phyloP scores from a whole-genome alignment of 1,284 basidiomycete species.

The Puccinia novopanici region DNA sequence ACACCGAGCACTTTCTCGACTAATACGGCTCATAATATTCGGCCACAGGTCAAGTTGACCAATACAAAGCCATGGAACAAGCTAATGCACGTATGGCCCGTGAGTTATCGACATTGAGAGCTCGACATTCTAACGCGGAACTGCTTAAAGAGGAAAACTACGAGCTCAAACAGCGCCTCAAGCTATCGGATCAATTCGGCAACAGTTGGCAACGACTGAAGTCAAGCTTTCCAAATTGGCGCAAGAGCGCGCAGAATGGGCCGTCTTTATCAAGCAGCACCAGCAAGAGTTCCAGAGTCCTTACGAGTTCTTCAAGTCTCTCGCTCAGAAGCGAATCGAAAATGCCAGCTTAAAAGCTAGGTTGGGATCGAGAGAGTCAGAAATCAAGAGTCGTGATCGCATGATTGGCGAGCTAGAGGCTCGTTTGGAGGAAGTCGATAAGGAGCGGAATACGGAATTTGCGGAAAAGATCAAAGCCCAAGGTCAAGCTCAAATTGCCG shows the following conservation, averaged over 20 bases:
- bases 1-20: background rate
- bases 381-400: constrained; percentile 46
- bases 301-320: constrained; percentile 32
- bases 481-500: constrained; percentile 24
- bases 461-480: constrained; percentile 30
- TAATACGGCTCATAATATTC: background rate
- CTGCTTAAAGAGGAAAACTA: constrained; percentile 49
- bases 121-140: constrained; percentile 33
- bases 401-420: constrained; percentile 41
- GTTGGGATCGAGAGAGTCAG: constrained; percentile 36
- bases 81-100: constrained; percentile 30
- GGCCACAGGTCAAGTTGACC: constrained; percentile 35
- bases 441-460: constrained; percentile 31
- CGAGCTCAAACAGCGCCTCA: constrained; percentile 16
- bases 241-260: constrained; percentile 42
- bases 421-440: constrained; percentile 41
- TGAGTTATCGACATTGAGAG: constrained; percentile 1
- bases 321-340: constrained; percentile 30
- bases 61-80: constrained; percentile 40
- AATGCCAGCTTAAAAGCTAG: constrained; percentile 42
- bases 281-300: constrained; percentile 32
- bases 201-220: constrained; percentile 38
- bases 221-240: constrained; percentile 32
- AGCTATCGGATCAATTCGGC: constrained; percentile 28
- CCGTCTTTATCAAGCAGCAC: constrained; percentile 40